Conservation (phyloP, 1,284 basidiomycete genomes). For the Wolfiporia cocos region DNA sequence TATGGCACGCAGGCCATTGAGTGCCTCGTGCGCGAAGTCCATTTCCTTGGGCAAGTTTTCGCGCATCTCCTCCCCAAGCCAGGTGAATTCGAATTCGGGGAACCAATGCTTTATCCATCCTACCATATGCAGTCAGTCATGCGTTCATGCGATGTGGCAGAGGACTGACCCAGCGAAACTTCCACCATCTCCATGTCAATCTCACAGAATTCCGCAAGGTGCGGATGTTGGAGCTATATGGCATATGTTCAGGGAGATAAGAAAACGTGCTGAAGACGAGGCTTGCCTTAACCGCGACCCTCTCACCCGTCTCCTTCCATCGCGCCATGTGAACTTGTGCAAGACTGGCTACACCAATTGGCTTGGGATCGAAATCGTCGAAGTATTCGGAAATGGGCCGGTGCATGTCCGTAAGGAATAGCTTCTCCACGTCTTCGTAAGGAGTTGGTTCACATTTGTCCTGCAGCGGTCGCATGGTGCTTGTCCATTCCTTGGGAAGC, state of each 20-base stretch:
- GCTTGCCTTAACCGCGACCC: constrained; percentile 86
- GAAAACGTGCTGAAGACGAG: neutral
- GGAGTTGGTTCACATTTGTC: constrained; percentile 82
- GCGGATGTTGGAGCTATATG: constrained; percentile 84
- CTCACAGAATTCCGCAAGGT: constrained; percentile 87
- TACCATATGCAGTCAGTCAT: constrained; percentile 20
- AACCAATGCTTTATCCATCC: constrained; percentile 88
- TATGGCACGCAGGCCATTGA: constrained; percentile 71
- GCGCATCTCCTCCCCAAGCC: constrained; percentile 92
- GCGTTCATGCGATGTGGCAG: neutral
- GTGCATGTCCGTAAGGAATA: constrained; percentile 76
- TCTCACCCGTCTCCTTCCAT: constrained; percentile 63
- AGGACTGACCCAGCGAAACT: constrained; percentile 54
- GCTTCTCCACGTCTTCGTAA: constrained; percentile 58
- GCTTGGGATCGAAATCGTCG: constrained; percentile 81
- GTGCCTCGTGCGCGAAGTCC: constrained; percentile 89
- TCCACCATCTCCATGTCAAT: constrained; percentile 86
- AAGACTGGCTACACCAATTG: constrained; percentile 91
- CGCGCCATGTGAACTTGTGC: constrained; percentile 92
- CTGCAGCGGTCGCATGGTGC: constrained; percentile 67
- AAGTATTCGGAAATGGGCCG: constrained; percentile 60
- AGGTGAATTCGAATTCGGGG: constrained; percentile 90
- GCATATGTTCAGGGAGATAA: neutral
- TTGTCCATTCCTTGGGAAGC: constrained; percentile 79
- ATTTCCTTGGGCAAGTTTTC: constrained; percentile 93